Evolutionary conservation across 2,329 filamentous ascomycete genomes (phyloP).

Genomic region (Cercospora janseana): DNA sequence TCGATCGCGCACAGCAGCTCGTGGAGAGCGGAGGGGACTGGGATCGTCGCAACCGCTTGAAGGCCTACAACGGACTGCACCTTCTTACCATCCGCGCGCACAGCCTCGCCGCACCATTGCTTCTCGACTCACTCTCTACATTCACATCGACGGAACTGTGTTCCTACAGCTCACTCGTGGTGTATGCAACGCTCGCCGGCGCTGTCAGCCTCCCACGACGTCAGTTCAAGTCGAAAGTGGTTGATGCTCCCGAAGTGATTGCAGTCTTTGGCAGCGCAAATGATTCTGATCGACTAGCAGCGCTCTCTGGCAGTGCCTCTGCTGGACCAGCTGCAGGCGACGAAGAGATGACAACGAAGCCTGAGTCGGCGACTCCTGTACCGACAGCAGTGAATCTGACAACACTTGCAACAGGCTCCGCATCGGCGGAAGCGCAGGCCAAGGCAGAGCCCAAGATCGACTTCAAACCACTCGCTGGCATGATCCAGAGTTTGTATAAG

Average conservation of each 20-base stretch:
- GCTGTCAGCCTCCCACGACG: slow-evolving; percentile 93
- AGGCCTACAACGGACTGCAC: slow-evolving; percentile 96
- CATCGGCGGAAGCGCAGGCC: slow-evolving; percentile 57
- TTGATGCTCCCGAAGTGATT: slow-evolving; percentile 97
- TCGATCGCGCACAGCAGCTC: slow-evolving; percentile 83
- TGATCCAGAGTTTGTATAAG: slow-evolving; percentile 88
- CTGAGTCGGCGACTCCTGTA: slow-evolving; percentile 39
- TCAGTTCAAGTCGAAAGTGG: slow-evolving; percentile 98
- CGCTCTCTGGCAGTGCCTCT: slow-evolving; percentile 75
- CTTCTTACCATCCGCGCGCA: slow-evolving; percentile 90
- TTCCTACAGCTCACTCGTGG: slow-evolving; percentile 89
- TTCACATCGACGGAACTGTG: slow-evolving; percentile 99
- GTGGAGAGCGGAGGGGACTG: slow-evolving; percentile 96
- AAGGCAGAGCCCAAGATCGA: slow-evolving; percentile 81
- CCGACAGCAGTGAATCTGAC: slow-evolving; percentile 84
- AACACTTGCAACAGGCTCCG: slow-evolving; percentile 65
- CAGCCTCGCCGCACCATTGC: slow-evolving; percentile 81
- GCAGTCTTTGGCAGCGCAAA: slow-evolving; percentile 77
- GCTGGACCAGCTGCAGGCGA: slow-evolving; percentile 75
- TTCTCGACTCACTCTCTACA: slow-evolving; percentile 94
- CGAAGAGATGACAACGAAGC: slow-evolving; percentile 61
- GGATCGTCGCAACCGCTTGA: slow-evolving; percentile 96
- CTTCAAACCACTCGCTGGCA: slow-evolving; percentile 80
- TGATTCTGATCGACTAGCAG: slow-evolving; percentile 81
- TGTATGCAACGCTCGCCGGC: slow-evolving; percentile 92